phyloP scores from a whole-genome alignment of 2,329 filamentous ascomycete species.

The Mycosphaerelloides madeirae region DNA sequence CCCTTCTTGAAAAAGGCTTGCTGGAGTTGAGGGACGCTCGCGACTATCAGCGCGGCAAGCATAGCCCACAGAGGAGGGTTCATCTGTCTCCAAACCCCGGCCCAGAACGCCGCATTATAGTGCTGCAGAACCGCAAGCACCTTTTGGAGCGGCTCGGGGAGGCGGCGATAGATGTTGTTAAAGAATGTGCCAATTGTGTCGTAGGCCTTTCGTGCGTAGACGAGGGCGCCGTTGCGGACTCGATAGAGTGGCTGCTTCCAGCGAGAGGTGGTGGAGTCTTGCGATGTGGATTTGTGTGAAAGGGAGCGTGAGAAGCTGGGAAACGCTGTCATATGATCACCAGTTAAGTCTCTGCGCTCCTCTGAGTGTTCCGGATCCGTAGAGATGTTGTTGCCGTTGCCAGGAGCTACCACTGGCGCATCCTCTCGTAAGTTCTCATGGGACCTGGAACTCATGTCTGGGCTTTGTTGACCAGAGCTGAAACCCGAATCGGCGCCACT shows the following conservation, averaged over 20 bases:
- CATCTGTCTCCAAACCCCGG: constrained; percentile 87
- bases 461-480: constrained; percentile 43
- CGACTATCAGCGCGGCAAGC: constrained; percentile 84
- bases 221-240: constrained; percentile 13
- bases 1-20: constrained; percentile 80
- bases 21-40: constrained; percentile 79
- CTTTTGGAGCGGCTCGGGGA: constrained; percentile 53
- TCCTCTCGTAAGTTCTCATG: constrained; percentile 9
- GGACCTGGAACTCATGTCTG: constrained; percentile 32
- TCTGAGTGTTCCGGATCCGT: constrained; percentile 36
- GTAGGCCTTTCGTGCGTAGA: constrained; percentile 24
- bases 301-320: constrained; percentile 31
- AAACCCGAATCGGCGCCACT: constrained; percentile 40
- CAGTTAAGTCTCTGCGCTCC: constrained; percentile 29
- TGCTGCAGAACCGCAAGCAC: constrained; percentile 41
- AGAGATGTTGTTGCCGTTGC: constrained; percentile 45
- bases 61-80: constrained; percentile 98
- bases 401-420: constrained; percentile 38
- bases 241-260: constrained; percentile 26
- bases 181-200: constrained; percentile 31
- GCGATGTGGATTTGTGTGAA: constrained; percentile 13
- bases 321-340: constrained; percentile 51
- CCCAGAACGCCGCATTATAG: constrained; percentile 49
- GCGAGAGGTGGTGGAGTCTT: constrained; percentile 9
- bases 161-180: constrained; percentile 41